These are phyloP conservation scores for Clarkia xantiana DNA, from an alignment of 345 rosid genomes.

Conservation along the genomic window DNA sequence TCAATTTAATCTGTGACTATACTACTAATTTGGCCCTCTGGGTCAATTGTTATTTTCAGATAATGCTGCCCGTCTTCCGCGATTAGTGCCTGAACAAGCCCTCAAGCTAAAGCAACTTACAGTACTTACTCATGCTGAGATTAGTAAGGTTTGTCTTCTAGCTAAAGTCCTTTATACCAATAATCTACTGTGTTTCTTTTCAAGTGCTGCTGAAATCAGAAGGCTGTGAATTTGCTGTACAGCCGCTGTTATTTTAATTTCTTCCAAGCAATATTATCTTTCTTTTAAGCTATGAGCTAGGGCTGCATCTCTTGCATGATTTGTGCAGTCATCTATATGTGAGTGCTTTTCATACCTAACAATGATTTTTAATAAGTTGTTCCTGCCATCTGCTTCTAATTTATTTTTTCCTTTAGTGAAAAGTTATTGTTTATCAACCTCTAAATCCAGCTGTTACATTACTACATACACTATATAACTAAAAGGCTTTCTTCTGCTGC, in stretches of 20 bases:
- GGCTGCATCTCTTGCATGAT: neutral
- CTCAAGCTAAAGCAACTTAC: conserved; percentile 91
- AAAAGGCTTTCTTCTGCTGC: too few species aligned
- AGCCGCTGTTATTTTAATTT: neutral
- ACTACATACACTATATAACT: too few species aligned
- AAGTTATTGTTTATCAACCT: neutral
- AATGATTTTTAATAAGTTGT: neutral
- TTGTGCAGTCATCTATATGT: neutral
- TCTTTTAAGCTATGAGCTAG: neutral
- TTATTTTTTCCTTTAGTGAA: neutral
- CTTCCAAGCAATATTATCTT: neutral
- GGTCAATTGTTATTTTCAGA: conserved; percentile 22
- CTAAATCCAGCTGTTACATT: neutral
- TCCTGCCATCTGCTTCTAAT: neutral
- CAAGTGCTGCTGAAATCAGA: neutral
- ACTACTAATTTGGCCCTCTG: too few species aligned
- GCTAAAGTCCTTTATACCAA: too few species aligned
- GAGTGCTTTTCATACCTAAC: neutral
- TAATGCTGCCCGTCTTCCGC: conserved; percentile 41
- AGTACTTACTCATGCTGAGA: conserved; percentile 83
- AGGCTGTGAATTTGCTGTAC: too few species aligned
- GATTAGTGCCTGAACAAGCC: conserved; percentile 60
- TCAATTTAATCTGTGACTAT: too few species aligned
- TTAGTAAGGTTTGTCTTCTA: conserved; percentile 44
- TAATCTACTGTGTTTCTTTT: neutral